Evolutionary conservation across 1,284 basidiomycete genomes (phyloP), one percentile per base, ranked within the genome.

Genomic region (Trichosporon sp.): DNA sequence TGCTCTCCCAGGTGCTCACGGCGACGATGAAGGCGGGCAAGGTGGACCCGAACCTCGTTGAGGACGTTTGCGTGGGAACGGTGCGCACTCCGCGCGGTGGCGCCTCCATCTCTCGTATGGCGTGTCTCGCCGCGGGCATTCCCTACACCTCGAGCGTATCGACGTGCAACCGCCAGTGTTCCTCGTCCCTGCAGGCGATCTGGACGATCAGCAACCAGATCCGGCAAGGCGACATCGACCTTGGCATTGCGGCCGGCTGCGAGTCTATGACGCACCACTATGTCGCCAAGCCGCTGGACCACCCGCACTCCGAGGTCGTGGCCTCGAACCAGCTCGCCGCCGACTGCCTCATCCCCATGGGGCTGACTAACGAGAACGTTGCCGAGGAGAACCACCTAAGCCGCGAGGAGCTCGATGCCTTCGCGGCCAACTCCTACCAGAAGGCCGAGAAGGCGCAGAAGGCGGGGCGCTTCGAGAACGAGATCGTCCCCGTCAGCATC

Each of bases 281-380:
- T 75, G 91, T 90, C 49, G 84, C 90, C 27, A 84, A 83, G 71
- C 86, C 87, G 33, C 85, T 86, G 79, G 89, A 87, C 59, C 84
- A 87, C 64, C 86, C 87, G 58, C 89, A 87, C 82, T 94, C 92
- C 10, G 90, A 95, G 33, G 85, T 85, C 49, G 86, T 98, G 58
- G 85, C 95, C 70, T 81, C 86, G 67, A 87, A 86, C 81, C 84
- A 88, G 71, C 61, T 92, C 74, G 87, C 96, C 2, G 86, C 88
- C 65, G 94, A 99, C 84, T 97, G 95, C 81, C 84, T 95, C 21
- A 85, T 95, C 69, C 95, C 95, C 62, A 97, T 97, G 92, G 92
- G 92, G 66, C 88, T 91, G 81, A 94, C 92, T 44, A 94, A 91
- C 44, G 94, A 96, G 83, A 96, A 95, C 76, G 92, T 71, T 69